These are phyloP conservation scores for Phytophthora fragariaefolia DNA, from an alignment of 352 stramenopile genomes.

Conservation along the genomic window DNA sequence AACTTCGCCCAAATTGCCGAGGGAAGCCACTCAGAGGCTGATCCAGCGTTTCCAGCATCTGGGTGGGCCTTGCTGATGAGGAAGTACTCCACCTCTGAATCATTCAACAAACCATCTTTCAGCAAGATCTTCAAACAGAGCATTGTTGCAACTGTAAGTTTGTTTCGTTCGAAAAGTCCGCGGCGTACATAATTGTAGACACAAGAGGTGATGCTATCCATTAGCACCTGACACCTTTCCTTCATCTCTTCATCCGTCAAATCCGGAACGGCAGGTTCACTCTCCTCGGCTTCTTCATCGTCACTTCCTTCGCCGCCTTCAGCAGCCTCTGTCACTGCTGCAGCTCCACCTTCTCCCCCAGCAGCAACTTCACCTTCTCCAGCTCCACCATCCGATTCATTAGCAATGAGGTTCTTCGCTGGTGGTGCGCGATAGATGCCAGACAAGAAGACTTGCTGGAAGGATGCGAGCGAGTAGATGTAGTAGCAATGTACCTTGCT, in stretches of 20 bases:
- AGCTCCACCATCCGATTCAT: conserved; percentile 36
- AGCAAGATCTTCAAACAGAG: conserved; percentile 94
- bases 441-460: conserved; percentile 96
- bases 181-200: conserved; percentile 97
- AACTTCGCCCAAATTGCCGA: conserved; percentile 91
- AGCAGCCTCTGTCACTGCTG: conserved; percentile 18
- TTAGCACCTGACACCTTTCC: conserved; percentile 83
- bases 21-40: conserved; percentile 94
- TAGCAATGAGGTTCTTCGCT: conserved; percentile 36
- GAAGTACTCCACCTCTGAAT: conserved; percentile 92
- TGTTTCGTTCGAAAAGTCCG: conserved; percentile 95
- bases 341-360: conserved; percentile 23
- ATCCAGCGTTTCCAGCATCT: conserved; percentile 93
- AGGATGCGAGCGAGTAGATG: conserved; percentile 96
- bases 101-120: conserved; percentile 84
- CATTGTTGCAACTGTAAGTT: conserved; percentile 95
- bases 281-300: conserved; percentile 32
- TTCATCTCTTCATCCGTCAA: conserved; percentile 92
- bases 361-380: conserved; percentile 39
- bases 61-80: conserved; percentile 87
- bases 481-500: conserved; percentile 98
- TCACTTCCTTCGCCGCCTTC: conserved; percentile 39
- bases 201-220: conserved; percentile 94
- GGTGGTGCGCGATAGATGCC: conserved; percentile 93
- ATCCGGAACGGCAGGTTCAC: conserved; percentile 49